Evolutionary conservation across 805 yeast species (phyloP), one percentile per base, ranked within the genome.

Genomic region (Candida railenensis): DNA sequence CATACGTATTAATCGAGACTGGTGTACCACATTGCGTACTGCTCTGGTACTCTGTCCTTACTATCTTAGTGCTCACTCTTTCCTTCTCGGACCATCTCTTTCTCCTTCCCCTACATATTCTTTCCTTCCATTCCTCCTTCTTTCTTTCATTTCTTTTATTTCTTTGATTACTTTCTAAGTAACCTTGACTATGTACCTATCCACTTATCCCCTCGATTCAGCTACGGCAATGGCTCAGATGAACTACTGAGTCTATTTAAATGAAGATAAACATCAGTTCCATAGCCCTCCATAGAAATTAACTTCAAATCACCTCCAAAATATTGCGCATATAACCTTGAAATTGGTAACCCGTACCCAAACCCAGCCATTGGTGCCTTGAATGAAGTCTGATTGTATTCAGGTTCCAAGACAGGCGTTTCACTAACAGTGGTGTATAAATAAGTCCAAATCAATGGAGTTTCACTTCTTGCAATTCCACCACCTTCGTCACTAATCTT

Each of bases 401-500:
- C 85, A 2, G 79, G 77, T 49, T 83, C 88, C 42, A 84, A 66
- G 19, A 73, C 76, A 0, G 92, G 92, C 4, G 86, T 78, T 44
- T 81, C 77, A 54, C 82, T 82, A 41, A 90, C 96, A 0, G 96
- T 87, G 2, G 97, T 90, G 67, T 89, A 89, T 63, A 90, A 76
- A 63, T 89, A 89, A 0, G 96, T 87, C 96, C 96, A 90, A 38
- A 89, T 87, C 52, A 87, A 73, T 3, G 96, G 94, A 14, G 87
- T 79, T 46, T 87, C 91, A 50, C 88, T 77, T 49, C 96, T 75
- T 2, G 96, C 87, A 49, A 90, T 89, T 19, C 96, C 97, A 25
- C 96, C 97, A 33, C 97, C 97, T 67, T 89, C 96, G 62, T 89
- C 97, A 22, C 91, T 83, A 51, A 89, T 83, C 64, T 90, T 90